Percentiles rank a stretch among this genome's conserved stretches.
Conservation (phyloP, 2,329 filamentous ascomycete genomes). For the Trichoderma sp. region DNA sequence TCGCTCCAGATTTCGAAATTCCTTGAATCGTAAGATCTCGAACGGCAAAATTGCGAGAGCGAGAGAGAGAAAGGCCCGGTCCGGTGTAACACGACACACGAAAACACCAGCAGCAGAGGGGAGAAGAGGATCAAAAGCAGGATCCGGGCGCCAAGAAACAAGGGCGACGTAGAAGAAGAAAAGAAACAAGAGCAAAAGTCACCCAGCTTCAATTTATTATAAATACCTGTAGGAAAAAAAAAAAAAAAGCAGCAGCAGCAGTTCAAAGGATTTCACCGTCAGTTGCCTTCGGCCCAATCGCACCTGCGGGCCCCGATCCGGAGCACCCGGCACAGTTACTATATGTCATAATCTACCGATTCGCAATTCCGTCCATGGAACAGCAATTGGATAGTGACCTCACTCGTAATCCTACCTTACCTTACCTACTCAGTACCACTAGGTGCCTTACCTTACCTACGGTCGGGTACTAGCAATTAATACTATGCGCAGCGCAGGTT, state of each 20-base stretch:
- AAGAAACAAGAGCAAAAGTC: neutral
- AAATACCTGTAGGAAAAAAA: neutral
- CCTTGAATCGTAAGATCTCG: too few species aligned
- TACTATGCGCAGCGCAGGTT: neutral
- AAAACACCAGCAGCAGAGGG: too few species aligned
- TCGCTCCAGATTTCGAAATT: too few species aligned
- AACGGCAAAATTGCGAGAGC: too few species aligned
- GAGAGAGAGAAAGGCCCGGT: too few species aligned
- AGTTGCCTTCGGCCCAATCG: slow-evolving; percentile 17
- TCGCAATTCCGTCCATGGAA: too few species aligned
- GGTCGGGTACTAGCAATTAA: too few species aligned
- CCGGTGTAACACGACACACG: too few species aligned
- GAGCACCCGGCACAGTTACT: slow-evolving; percentile 9
- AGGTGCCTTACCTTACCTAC: too few species aligned
- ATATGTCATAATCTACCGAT: too few species aligned
- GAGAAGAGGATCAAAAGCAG: neutral
- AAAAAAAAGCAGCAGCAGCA: neutral
- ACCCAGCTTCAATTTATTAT: neutral
- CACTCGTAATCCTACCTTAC: neutral
- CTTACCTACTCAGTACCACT: too few species aligned
- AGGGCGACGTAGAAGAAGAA: neutral
- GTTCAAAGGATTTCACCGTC: neutral
- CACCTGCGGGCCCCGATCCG: slow-evolving; percentile 14
- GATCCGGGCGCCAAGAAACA: neutral
- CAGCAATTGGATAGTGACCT: neutral